Base-by-base conservation (phyloP, 2,329 filamentous ascomycete genomes). In the Botryotinia narcissicola region DNA sequence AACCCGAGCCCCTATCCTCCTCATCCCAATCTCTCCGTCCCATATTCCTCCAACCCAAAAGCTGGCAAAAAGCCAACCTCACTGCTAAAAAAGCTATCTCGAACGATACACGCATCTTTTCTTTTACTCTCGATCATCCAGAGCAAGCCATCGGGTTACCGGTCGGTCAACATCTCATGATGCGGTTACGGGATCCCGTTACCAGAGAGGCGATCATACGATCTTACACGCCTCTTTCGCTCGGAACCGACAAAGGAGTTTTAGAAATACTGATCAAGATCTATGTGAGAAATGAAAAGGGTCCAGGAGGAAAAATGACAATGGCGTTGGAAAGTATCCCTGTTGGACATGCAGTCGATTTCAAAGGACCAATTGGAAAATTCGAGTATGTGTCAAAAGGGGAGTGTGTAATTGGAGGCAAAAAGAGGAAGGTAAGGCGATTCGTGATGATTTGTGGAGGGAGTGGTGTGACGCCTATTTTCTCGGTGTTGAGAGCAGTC, bases 401-500 rank as follows among this genome's bases (percentile, higher is more conserved):
- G 0, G 75, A 82, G 2, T 93, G 92, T 78, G 80, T 83, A 0
- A 83, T 97, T 60, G 88, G 88, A 46, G 87, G 87, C 0, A 85
- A 84, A 32, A 81, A 85, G 73, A 84, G 90, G 16, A 82, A 78
- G 0, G 87, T 97, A 1, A 87, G 86, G 70, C 87, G 87, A 20
- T 93, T 97, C 81, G 85, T 92, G 80, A 97, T 97, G 94, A 90
- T 97, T 46, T 96, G 93, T 78, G 95, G 88, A 22, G 95, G 95
- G 9, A 93, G 89, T n/a, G 95, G 95, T 0, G 92, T 98, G 79
- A 97, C 95, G n/a, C 95, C 95, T 0, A 93, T 97, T 76, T 96
- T 91, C 80, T 93, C 96, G 79, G 92, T 97, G 4, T 84, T 97
- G 70, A 86, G 93, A 10, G 91, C 93, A 0, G 88, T 97, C 0